Percentiles rank a stretch among this genome's conserved stretches.
Evolutionary conservation across 164 flowering plant species (phyloP).

Genomic region (Euptelea pleiosperma): DNA sequence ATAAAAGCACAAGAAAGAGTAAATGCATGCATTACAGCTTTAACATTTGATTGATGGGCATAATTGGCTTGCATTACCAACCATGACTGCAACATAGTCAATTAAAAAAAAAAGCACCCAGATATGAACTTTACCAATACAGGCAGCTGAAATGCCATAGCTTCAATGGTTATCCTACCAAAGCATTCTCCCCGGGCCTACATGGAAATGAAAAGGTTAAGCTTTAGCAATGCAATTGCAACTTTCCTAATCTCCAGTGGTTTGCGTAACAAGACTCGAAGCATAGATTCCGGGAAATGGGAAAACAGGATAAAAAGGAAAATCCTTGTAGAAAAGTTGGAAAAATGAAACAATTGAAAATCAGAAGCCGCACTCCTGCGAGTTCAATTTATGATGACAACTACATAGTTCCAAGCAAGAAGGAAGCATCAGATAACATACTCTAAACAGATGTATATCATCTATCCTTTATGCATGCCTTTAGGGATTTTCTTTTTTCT

Average conservation of each 20-base stretch:
- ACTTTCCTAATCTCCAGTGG: background rate
- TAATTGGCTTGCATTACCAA: too few species aligned
- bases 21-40: too few species aligned
- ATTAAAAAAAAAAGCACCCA: background rate
- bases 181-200: conserved; percentile 98
- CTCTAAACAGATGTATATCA: background rate
- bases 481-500: conserved; percentile 37
- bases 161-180: conserved; percentile 99
- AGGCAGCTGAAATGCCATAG: conserved; percentile 97
- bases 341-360: background rate
- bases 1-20: too few species aligned
- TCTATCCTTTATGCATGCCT: too few species aligned
- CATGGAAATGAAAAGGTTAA: conserved; percentile 8
- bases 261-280: too few species aligned
- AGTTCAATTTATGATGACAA: background rate
- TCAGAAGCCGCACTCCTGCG: background rate
- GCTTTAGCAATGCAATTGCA: background rate
- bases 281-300: conserved; percentile 1
- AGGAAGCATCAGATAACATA: background rate
- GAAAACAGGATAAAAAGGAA: background rate
- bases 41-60: too few species aligned
- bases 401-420: background rate
- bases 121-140: conserved; percentile 54
- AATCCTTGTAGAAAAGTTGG: background rate
- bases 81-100: background rate